These are phyloP conservation scores for Rhynchosporium secalis DNA, from an alignment of 2,329 filamentous ascomycete species.

Conservation along the genomic window DNA sequence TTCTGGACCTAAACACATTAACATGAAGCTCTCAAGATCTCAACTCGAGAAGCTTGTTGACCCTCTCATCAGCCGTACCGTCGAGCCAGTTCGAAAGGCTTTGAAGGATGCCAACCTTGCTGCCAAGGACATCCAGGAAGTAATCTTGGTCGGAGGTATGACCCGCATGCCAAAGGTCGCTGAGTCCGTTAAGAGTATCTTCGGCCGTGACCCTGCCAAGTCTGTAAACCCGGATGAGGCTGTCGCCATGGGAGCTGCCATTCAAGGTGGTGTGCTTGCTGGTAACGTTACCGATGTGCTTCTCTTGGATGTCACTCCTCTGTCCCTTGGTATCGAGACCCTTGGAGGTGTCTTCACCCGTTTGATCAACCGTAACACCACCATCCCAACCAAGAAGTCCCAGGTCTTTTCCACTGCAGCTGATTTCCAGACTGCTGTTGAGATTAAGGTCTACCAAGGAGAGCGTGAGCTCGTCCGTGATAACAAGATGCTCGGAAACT, in stretches of 20 bases:
- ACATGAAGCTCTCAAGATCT: constrained; percentile 86
- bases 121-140: constrained; percentile 93
- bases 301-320: constrained; percentile 90
- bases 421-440: constrained; percentile 97
- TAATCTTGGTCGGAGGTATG: constrained; percentile 98
- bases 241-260: constrained; percentile 94
- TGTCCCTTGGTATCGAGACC: constrained; percentile 98
- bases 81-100: constrained; percentile 93
- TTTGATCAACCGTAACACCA: constrained; percentile 98
- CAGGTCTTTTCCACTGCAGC: constrained; percentile 97
- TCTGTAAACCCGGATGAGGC: constrained; percentile 98
- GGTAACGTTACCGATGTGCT: constrained; percentile 96
- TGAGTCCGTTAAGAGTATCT: constrained; percentile 95
- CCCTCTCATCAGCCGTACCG: constrained; percentile 79
- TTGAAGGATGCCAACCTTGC: constrained; percentile 91
- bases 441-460: constrained; percentile 99
- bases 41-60: constrained; percentile 94
- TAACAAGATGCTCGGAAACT: constrained; percentile 99
- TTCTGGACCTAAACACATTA: constrained; percentile 97
- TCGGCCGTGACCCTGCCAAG: constrained; percentile 94
- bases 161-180: constrained; percentile 98
- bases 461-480: constrained; percentile 98
- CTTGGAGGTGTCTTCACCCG: constrained; percentile 97
- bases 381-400: constrained; percentile 98
- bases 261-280: constrained; percentile 94